Percentiles rank a stretch among this genome's conserved stretches.
These are phyloP conservation scores for Lotus japonicus DNA, from an alignment of 306 rosid genomes.

Conservation along the genomic window DNA sequence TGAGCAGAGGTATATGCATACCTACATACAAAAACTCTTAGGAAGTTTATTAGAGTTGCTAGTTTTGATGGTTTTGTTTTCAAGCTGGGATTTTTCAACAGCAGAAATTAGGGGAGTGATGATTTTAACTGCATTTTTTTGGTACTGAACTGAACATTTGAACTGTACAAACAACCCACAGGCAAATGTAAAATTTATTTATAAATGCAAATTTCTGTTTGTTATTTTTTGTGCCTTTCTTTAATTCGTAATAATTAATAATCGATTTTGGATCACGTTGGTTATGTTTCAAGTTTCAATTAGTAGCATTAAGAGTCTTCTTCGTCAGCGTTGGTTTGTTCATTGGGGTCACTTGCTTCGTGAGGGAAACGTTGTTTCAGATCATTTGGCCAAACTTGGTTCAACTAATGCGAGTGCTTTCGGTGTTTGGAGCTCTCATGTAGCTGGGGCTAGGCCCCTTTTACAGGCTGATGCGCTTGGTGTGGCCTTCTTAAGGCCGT, in stretches of 20 bases:
- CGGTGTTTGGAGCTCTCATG: too few species aligned
- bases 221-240: not conserved
- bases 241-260: not conserved
- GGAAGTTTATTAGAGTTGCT: constrained; percentile 15
- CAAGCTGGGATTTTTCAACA: not conserved
- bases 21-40: not conserved
- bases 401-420: too few species aligned
- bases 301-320: too few species aligned
- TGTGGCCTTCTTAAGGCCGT: too few species aligned
- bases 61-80: constrained; percentile 19
- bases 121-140: not conserved
- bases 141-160: constrained; percentile 5
- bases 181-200: constrained; percentile 1
- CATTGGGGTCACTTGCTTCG: too few species aligned
- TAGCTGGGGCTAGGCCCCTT: too few species aligned
- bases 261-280: too few species aligned
- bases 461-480: too few species aligned
- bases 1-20: constrained; percentile 28
- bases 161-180: constrained; percentile 30
- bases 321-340: too few species aligned
- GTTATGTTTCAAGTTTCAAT: too few species aligned
- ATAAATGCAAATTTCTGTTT: not conserved
- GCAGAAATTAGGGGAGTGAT: not conserved
- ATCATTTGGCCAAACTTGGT: too few species aligned
- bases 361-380: too few species aligned